Conservation (phyloP, 176 grass and related monocot species). For the Saccharum spontaneum region DNA sequence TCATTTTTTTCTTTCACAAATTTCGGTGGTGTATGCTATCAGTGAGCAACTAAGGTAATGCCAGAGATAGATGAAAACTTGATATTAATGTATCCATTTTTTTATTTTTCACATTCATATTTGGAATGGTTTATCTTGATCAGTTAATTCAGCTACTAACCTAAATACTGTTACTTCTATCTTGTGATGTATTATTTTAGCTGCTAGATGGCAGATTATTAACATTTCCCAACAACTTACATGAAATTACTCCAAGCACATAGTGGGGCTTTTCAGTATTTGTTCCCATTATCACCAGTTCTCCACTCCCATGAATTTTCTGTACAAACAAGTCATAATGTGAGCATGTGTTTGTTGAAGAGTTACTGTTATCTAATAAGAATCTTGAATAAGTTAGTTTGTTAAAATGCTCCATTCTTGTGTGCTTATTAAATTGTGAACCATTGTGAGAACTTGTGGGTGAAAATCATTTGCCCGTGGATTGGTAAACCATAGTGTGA, state of each 20-base stretch:
- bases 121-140: not conserved
- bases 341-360: not conserved
- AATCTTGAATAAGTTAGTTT: not conserved
- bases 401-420: not conserved
- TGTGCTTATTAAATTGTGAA: not conserved
- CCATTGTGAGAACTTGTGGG: not conserved
- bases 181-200: not conserved
- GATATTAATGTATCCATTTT: not conserved
- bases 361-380: not conserved
- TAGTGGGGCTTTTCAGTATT: constrained; percentile 35
- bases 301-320: constrained; percentile 39
- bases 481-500: not conserved
- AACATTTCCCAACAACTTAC: constrained; percentile 32
- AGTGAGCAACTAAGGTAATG: not conserved
- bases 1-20: not conserved
- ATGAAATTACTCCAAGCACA: constrained; percentile 41
- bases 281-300: constrained; percentile 42
- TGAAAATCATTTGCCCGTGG: not conserved
- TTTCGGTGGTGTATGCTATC: not conserved
- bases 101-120: not conserved
- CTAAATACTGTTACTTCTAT: not conserved
- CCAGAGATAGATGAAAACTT: not conserved
- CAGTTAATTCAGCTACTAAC: not conserved
- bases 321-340: constrained; percentile 12
- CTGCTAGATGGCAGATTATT: not conserved